A percentile compares a stretch with the other conserved stretches of the same genome.
Conservation (phyloP, 2,329 filamentous ascomycete genomes). For the Aspergillus calidoustus region DNA sequence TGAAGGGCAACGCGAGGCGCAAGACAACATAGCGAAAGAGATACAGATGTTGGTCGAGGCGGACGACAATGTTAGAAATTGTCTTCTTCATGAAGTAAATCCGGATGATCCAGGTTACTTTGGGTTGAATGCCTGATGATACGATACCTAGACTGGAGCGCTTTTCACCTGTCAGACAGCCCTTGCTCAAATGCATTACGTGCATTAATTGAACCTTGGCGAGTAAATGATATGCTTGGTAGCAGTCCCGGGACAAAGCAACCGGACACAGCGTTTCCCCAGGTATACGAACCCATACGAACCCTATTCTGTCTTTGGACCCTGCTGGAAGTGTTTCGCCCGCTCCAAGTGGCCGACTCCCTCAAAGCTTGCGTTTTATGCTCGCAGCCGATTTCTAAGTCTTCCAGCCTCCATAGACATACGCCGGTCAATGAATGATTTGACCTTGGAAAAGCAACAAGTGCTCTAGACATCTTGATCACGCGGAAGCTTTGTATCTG, state of each 20-base stretch:
- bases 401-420: neutral
- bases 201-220: no score
- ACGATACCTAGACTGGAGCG: neutral
- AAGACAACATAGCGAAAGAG: slow-evolving; percentile 39
- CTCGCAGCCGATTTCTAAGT: neutral
- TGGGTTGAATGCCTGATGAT: slow-evolving; percentile 7
- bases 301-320: neutral
- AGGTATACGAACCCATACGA: neutral
- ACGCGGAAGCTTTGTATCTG: neutral
- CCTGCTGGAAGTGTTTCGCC: neutral
- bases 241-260: no score
- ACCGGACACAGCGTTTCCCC: neutral
- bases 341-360: neutral
- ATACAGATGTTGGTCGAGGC: slow-evolving; percentile 41
- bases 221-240: no score
- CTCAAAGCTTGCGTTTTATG: neutral
- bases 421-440: no score
- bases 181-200: no score
- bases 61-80: slow-evolving; percentile 36
- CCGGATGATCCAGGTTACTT: slow-evolving; percentile 25
- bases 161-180: no score
- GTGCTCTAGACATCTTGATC: neutral
- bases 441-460: neutral
- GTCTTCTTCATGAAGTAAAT: slow-evolving; percentile 32
- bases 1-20: slow-evolving; percentile 27